These are phyloP conservation scores for Pleodorina starrii DNA, from an alignment of 139 green algal genomes.

Conservation along the genomic window DNA sequence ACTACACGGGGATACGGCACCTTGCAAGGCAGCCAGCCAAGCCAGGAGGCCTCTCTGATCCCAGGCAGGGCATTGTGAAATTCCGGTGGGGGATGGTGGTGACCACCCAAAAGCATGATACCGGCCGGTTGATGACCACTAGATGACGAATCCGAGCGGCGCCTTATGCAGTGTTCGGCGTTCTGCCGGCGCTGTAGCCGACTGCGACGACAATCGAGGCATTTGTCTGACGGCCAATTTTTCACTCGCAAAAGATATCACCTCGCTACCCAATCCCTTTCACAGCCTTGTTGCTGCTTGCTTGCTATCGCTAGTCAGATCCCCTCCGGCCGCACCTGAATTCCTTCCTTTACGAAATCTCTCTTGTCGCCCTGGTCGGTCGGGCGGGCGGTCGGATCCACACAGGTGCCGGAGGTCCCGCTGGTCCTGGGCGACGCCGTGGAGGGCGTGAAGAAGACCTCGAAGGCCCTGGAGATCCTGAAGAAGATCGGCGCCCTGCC, in stretches of 20 bases:
- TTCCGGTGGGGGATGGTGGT: no score
- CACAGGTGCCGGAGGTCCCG: conserved; percentile 93
- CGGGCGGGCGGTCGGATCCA: no score
- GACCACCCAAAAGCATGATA: not conserved
- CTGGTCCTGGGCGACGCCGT: conserved; percentile 93
- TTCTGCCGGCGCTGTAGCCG: conserved; percentile 56
- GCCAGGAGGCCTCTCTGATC: no score
- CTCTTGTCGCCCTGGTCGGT: no score
- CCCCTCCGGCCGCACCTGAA: no score
- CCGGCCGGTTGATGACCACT: conserved; percentile 58
- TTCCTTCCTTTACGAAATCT: no score
- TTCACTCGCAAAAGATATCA: not conserved
- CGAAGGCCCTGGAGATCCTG: conserved; percentile 90
- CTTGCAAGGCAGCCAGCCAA: no score
- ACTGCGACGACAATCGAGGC: conserved; percentile 65
- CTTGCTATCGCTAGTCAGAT: no score
- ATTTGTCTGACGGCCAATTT: conserved; percentile 71
- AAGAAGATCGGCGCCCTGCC: conserved; percentile 88
- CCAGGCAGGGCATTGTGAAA: no score
- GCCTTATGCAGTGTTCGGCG: conserved; percentile 24
- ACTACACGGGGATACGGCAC: no score
- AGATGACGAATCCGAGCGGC: conserved; percentile 72
- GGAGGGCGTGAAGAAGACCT: conserved; percentile 95
- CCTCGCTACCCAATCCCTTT: no score
- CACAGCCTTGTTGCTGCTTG: no score